Conservation (phyloP, 176 grass and related monocot species). For the Carex parvula region DNA sequence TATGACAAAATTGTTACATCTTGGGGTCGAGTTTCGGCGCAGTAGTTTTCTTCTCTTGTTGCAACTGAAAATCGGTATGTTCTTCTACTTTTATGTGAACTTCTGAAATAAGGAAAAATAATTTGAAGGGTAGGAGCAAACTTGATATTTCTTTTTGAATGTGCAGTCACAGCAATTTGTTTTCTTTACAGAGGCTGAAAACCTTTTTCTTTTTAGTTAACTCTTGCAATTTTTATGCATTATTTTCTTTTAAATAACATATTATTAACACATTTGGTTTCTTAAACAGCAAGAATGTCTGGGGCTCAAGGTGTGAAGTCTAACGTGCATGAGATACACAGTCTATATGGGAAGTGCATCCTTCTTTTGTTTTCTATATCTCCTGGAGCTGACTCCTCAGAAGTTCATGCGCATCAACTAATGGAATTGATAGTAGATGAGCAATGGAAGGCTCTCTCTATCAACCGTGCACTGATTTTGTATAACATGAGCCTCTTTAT, state of each 20-base stretch:
- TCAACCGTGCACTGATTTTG: constrained; percentile 69
- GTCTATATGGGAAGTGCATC: constrained; percentile 61
- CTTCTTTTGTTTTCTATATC: constrained; percentile 54
- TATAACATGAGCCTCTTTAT: constrained; percentile 61
- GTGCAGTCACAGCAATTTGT: background rate
- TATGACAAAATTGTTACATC: constrained; percentile 52
- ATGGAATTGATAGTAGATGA: constrained; percentile 49
- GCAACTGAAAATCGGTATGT: constrained; percentile 75
- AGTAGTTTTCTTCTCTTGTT: constrained; percentile 43
- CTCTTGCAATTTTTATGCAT: background rate
- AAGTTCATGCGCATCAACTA: constrained; percentile 32
- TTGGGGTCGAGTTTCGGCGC: constrained; percentile 42
- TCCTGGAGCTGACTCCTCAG: constrained; percentile 37
- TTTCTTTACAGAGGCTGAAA: background rate
- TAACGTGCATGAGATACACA: constrained; percentile 62
- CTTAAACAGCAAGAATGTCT: constrained; percentile 51
- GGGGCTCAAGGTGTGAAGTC: constrained; percentile 35
- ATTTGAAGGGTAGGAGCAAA: background rate
- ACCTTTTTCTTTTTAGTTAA: background rate
- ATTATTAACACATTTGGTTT: constrained; percentile 16
- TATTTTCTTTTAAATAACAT: constrained; percentile 3
- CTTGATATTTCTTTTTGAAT: background rate
- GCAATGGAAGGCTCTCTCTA: constrained; percentile 39
- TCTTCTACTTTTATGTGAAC: constrained; percentile 13
- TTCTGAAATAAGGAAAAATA: background rate